A percentile compares a stretch with the other conserved stretches of the same genome.
phyloP scores from a whole-genome alignment of 768 basidiomycete genomes.

The Inosperma sp. region DNA sequence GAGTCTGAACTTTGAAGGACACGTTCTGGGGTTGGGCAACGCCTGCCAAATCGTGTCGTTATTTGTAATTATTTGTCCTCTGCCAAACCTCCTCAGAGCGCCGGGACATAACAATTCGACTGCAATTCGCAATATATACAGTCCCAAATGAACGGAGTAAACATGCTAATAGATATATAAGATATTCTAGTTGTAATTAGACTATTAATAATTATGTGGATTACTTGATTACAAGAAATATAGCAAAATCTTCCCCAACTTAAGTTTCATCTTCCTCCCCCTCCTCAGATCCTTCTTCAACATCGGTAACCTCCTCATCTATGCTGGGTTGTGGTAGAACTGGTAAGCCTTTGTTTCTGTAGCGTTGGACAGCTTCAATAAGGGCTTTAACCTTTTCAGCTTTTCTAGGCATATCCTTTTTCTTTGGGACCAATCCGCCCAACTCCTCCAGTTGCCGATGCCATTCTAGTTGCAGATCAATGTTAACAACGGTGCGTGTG shows the following conservation, averaged over 20 bases:
- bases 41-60: not conserved
- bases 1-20: no score
- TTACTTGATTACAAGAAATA: no score
- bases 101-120: not conserved
- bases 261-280: no score
- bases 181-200: no score
- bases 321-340: not conserved
- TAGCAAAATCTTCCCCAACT: no score
- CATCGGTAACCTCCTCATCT: not conserved
- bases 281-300: not conserved
- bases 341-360: not conserved
- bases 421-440: not conserved
- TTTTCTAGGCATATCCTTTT: not conserved
- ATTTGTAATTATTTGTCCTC: not conserved
- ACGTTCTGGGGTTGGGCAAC: not conserved
- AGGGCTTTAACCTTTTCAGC: not conserved
- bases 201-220: no score
- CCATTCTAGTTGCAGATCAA: constrained; percentile 7
- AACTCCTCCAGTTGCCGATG: not conserved
- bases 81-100: not conserved
- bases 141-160: not conserved
- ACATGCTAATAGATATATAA: not conserved
- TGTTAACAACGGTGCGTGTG: not conserved
- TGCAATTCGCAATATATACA: not conserved
- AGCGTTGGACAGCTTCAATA: not conserved